A percentile compares a stretch with the other conserved stretches of the same genome.
Conservation (phyloP, 495 filamentous ascomycete species). For the Penicillium herquei region DNA sequence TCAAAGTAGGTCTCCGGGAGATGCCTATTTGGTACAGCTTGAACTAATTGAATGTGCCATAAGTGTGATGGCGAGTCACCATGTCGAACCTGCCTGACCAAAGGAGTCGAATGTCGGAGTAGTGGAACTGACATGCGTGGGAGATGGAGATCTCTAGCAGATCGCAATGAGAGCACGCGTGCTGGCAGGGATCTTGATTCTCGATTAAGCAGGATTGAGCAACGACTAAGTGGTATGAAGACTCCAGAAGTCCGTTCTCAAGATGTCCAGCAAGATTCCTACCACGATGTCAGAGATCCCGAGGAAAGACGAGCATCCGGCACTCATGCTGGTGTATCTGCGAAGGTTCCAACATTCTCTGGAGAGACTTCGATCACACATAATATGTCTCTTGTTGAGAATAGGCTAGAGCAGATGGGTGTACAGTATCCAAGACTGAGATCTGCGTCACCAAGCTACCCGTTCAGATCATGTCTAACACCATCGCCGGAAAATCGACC, state of each 20-base stretch:
- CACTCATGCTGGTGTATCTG: neutral
- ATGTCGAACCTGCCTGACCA: conserved; percentile 18
- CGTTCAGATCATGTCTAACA: conserved; percentile 12
- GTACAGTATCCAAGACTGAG: conserved; percentile 9
- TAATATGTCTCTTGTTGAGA: conserved; percentile 24
- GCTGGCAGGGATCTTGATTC: conserved; percentile 1
- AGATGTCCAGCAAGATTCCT: neutral
- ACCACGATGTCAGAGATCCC: neutral
- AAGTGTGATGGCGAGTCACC: conserved; percentile 27
- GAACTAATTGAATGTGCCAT: neutral
- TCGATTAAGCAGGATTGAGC: conserved; percentile 7
- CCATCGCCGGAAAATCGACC: conserved; percentile 5
- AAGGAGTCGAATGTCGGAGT: conserved; percentile 11
- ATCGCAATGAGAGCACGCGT: neutral
- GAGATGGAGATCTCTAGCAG: conserved; percentile 5
- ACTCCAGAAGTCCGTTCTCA: neutral
- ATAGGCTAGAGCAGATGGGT: conserved; percentile 21
- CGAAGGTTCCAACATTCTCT: conserved; percentile 15
- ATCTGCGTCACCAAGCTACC: conserved; percentile 6
- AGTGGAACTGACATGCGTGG: conserved; percentile 26
- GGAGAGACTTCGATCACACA: conserved; percentile 29
- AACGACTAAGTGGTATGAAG: neutral
- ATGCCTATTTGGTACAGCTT: too few relatives aligned
- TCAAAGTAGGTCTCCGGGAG: conserved; percentile 14
- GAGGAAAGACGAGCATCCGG: neutral